These are phyloP conservation scores for Hypericum perforatum DNA, from an alignment of 345 rosid genomes.

Conservation along the genomic window DNA sequence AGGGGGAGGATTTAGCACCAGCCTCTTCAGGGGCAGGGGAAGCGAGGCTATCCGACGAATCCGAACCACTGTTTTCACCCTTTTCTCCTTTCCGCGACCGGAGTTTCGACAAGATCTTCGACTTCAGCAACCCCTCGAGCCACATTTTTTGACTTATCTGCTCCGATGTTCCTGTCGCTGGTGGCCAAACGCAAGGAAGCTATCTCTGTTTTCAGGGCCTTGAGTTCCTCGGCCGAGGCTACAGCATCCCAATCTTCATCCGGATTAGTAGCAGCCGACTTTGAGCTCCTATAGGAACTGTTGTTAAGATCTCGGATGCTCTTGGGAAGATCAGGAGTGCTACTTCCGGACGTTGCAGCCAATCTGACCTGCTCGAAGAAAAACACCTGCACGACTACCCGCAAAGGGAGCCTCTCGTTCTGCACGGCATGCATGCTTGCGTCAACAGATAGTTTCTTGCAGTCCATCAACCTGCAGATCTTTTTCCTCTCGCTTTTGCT, in stretches of 20 bases:
- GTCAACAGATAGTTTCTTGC: conserved; percentile 71
- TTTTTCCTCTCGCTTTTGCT: conserved; percentile 73
- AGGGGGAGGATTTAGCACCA: conserved; percentile 48
- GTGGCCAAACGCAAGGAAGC: conserved; percentile 43
- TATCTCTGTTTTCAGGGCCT: conserved; percentile 53
- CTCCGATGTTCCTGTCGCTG: conserved; percentile 28
- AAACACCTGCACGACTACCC: conserved; percentile 71
- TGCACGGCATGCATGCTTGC: conserved; percentile 85
- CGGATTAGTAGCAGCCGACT: conserved; percentile 48
- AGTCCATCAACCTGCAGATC: conserved; percentile 83
- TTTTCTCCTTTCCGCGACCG: conserved; percentile 48
- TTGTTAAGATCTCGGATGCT: conserved; percentile 44
- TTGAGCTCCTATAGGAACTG: conserved; percentile 51
- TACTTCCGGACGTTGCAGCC: conserved; percentile 67
- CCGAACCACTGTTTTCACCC: conserved; percentile 60
- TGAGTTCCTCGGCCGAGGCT: conserved; percentile 65
- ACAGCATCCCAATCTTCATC: conserved; percentile 85
- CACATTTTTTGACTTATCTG: conserved; percentile 17
- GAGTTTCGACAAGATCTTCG: conserved; percentile 47
- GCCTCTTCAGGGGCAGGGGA: conserved; percentile 38
- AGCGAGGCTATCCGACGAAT: conserved; percentile 64
- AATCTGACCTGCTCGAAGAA: conserved; percentile 73
- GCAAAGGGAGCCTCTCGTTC: conserved; percentile 68
- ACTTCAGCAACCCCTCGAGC: conserved; percentile 51
- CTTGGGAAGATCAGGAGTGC: conserved; percentile 69